Percentiles rank a stretch among this genome's conserved stretches.
Conservation (phyloP, 163 green algal genomes). For the Chlamydomonas reinhardtii region DNA sequence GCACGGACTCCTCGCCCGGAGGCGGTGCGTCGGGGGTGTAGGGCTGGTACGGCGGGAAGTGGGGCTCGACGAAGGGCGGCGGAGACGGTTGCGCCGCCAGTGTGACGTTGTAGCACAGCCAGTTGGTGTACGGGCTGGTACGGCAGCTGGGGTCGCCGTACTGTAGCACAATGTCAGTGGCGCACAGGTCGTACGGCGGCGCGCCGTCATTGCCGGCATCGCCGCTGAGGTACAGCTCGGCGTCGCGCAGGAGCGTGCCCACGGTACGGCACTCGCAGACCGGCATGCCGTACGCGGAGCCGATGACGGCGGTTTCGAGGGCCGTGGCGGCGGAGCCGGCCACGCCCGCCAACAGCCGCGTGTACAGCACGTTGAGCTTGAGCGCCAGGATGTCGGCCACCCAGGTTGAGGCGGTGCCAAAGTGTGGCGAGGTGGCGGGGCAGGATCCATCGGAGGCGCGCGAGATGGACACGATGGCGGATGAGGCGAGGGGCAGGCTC, state of each 20-base stretch:
- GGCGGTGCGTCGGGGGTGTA: too few species aligned
- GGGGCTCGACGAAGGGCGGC: too few species aligned
- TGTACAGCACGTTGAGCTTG: constrained; percentile 42
- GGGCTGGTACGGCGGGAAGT: too few species aligned
- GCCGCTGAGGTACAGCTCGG: constrained; percentile 1
- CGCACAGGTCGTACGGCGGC: constrained; percentile 28
- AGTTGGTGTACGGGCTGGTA: not conserved
- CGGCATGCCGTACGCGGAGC: not conserved
- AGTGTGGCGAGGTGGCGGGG: not conserved
- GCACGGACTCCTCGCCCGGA: too few species aligned
- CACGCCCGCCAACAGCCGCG: not conserved
- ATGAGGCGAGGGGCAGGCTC: not conserved
- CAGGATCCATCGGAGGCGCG: not conserved
- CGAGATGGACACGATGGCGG: not conserved
- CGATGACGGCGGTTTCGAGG: not conserved
- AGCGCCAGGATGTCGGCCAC: constrained; percentile 34
- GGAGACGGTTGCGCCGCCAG: not conserved
- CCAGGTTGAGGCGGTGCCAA: constrained; percentile 7
- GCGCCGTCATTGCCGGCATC: not conserved
- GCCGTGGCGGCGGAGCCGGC: too few species aligned
- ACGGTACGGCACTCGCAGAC: constrained; percentile 22
- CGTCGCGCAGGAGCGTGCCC: not conserved
- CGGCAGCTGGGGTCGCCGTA: not conserved
- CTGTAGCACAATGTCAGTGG: not conserved
- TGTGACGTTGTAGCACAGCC: not conserved